These are phyloP conservation scores for Xylariales sp. DNA, from an alignment of 2,329 filamentous ascomycete genomes.

Conservation along the genomic window DNA sequence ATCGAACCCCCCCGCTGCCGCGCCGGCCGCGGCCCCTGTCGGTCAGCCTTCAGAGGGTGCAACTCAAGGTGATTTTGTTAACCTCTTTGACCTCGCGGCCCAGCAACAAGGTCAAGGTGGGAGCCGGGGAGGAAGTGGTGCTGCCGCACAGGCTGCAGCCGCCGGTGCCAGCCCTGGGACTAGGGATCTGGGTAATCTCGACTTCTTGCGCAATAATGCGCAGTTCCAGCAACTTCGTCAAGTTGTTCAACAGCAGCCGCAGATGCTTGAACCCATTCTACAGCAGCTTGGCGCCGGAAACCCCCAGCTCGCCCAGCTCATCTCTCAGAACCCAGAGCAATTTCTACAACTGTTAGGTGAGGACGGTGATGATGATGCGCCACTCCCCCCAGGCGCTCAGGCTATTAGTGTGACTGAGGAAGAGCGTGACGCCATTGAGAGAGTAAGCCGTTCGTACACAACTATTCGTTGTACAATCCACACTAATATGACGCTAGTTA, in stretches of 20 bases:
- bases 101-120: constrained; percentile 68
- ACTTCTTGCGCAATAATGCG: constrained; percentile 93
- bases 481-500: constrained; percentile 64
- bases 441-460: constrained; percentile 67
- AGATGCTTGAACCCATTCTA: constrained; percentile 98
- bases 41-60: constrained; percentile 56
- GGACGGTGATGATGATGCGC: constrained; percentile 84
- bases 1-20: constrained; percentile 52
- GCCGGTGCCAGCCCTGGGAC: constrained; percentile 63
- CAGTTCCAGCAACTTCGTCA: constrained; percentile 98
- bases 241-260: constrained; percentile 95
- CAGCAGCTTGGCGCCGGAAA: constrained; percentile 96
- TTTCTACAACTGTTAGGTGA: constrained; percentile 92
- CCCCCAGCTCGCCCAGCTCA: constrained; percentile 91
- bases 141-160: constrained; percentile 54
- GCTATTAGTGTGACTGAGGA: constrained; percentile 93
- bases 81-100: constrained; percentile 93
- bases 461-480: constrained; percentile 12
- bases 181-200: constrained; percentile 77
- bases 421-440: constrained; percentile 95
- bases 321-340: constrained; percentile 90
- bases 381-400: constrained; percentile 87
- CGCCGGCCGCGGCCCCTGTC: constrained; percentile 57
- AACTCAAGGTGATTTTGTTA: constrained; percentile 70
- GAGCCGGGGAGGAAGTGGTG: constrained; percentile 56